phyloP scores from a whole-genome alignment of 306 rosid species.

The Quercus mongolica region DNA sequence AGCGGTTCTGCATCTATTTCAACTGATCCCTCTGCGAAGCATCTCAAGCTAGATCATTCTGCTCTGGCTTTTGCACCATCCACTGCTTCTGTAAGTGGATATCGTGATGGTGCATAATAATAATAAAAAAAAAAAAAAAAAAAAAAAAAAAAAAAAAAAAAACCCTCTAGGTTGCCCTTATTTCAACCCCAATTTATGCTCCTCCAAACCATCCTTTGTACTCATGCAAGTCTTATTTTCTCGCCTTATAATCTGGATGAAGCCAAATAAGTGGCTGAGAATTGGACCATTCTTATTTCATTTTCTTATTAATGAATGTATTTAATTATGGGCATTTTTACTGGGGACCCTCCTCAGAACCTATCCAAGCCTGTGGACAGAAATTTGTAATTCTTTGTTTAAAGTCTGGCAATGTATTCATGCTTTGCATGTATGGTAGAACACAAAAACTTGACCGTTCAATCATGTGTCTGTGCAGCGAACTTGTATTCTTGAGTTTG shows the following conservation, averaged over 20 bases:
- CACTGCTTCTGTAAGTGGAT: slow-evolving; percentile 42
- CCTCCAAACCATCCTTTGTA: slow-evolving; percentile 1
- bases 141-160: background rate
- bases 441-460: slow-evolving; percentile 6
- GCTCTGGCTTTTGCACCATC: slow-evolving; percentile 24
- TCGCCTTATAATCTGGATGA: slow-evolving; percentile 1
- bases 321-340: background rate
- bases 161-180: background rate
- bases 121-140: too few relatives aligned
- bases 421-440: background rate
- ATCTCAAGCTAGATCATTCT: slow-evolving; percentile 40
- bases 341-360: slow-evolving; percentile 4
- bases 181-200: slow-evolving; percentile 5
- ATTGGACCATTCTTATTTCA: background rate
- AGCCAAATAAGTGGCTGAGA: slow-evolving; percentile 10
- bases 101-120: slow-evolving; percentile 10
- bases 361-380: slow-evolving; percentile 3
- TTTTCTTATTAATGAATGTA: background rate
- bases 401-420: background rate
- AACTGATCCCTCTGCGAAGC: slow-evolving; percentile 45
- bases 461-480: slow-evolving; percentile 24
- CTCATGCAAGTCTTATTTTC: slow-evolving; percentile 14
- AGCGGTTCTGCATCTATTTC: slow-evolving; percentile 22
- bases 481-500: slow-evolving; percentile 49
- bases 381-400: slow-evolving; percentile 8